phyloP scores from a whole-genome alignment of 2,329 filamentous ascomycete species.

The Fusarium illudens region DNA sequence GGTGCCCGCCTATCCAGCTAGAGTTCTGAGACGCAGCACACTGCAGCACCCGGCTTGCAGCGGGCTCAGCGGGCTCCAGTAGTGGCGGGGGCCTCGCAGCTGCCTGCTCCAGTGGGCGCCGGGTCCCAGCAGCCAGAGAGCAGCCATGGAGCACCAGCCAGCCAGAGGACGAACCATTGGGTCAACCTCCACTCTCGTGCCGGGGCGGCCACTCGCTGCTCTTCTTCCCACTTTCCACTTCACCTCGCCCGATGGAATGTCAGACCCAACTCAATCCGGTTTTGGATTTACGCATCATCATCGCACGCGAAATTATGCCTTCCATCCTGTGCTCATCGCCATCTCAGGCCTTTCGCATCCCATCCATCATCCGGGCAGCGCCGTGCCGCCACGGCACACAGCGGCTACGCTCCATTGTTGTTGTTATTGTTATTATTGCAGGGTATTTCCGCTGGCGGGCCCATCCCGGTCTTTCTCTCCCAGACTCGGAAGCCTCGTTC shows the following conservation, averaged over 20 bases:
- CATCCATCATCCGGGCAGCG: background rate
- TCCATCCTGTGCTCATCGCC: constrained; percentile 16
- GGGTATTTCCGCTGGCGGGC: constrained; percentile 5
- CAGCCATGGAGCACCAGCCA: background rate
- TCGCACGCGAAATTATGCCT: constrained; percentile 17
- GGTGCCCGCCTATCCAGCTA: background rate
- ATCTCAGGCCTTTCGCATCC: constrained; percentile 11
- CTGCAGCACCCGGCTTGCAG: constrained; percentile 3
- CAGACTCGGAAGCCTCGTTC: constrained; percentile 22
- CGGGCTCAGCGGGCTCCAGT: background rate
- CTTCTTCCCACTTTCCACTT: constrained; percentile 7
- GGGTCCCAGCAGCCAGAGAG: no score
- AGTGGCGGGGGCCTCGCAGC: background rate
- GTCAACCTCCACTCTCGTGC: background rate
- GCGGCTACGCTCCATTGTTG: no score
- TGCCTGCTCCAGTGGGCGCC: background rate
- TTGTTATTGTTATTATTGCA: constrained; percentile 16
- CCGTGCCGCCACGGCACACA: background rate
- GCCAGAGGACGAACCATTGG: background rate
- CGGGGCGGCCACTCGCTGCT: background rate
- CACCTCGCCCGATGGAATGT: constrained; percentile 22
- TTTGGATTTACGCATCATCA: constrained; percentile 24
- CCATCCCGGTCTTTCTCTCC: constrained; percentile 24
- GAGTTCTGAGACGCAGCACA: constrained; percentile 3
- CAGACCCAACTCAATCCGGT: constrained; percentile 28